Conservation (phyloP, 139 green algal genomes). For the Ettlia oleoabundans region DNA sequence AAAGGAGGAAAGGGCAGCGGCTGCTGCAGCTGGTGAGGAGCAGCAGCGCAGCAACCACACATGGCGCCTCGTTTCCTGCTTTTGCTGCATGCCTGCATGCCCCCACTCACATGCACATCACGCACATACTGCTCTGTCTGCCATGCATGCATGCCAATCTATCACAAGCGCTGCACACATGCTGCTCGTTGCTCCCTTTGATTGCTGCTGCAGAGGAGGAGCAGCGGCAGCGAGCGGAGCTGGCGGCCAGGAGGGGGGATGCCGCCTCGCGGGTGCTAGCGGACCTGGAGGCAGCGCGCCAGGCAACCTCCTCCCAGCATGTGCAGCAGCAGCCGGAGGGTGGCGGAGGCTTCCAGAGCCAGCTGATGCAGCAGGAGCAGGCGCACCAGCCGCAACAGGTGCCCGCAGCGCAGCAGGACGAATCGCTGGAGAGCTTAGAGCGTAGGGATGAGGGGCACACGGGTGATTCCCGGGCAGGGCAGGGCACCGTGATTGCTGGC, state of each 20-base stretch:
- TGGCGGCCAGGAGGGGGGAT: not conserved
- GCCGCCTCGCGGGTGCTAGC: not conserved
- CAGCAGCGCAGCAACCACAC: too few relatives aligned
- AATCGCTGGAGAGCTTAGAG: not conserved
- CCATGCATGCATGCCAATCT: too few relatives aligned
- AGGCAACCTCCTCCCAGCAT: not conserved
- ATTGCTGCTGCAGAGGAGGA: not conserved
- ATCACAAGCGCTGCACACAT: too few relatives aligned
- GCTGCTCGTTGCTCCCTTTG: too few relatives aligned
- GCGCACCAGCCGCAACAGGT: not conserved
- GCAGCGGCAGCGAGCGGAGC: not conserved
- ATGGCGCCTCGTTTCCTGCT: too few relatives aligned
- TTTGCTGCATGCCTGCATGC: too few relatives aligned
- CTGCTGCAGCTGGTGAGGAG: not conserved
- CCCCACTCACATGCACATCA: too few relatives aligned
- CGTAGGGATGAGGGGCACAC: not conserved
- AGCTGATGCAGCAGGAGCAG: not conserved
- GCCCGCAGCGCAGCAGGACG: not conserved
- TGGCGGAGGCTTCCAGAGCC: not conserved
- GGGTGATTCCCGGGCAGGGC: not conserved
- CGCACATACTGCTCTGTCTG: too few relatives aligned
- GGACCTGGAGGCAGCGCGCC: not conserved
- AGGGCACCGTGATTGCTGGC: too few relatives aligned
- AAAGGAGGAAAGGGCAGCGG: not conserved
- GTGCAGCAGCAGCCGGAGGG: not conserved